A percentile compares a stretch with the other conserved stretches of the same genome.
Conservation (phyloP, 768 basidiomycete species). For the Lentinus tigrinus region DNA sequence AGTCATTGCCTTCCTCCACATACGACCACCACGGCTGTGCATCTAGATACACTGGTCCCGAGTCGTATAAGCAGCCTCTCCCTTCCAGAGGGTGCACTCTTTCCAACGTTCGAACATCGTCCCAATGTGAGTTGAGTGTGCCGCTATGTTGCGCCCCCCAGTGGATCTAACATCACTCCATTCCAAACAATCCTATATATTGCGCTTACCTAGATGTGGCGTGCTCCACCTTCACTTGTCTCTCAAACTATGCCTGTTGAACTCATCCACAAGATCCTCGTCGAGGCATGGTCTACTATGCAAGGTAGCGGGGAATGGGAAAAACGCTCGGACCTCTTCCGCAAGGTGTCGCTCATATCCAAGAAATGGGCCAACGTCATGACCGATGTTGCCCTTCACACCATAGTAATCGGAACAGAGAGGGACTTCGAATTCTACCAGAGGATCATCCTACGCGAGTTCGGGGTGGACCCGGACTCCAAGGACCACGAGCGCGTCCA, state of each 20-base stretch:
- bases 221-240: background rate
- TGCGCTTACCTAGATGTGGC: background rate
- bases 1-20: too few species aligned
- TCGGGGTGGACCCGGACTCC: constrained; percentile 2
- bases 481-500: constrained; percentile 1
- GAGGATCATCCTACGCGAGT: background rate
- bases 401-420: constrained; percentile 4
- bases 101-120: background rate
- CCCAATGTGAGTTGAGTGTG: background rate
- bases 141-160: too few species aligned
- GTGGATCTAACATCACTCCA: background rate
- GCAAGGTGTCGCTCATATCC: constrained; percentile 1
- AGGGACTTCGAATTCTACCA: constrained; percentile 4
- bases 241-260: background rate
- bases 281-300: constrained; percentile 6
- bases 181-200: background rate
- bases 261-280: constrained; percentile 3
- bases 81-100: too few species aligned
- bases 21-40: too few species aligned
- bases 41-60: too few species aligned
- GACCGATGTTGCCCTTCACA: background rate
- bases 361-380: background rate
- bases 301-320: background rate
- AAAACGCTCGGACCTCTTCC: constrained; percentile 7
- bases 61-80: too few species aligned